Base-by-base conservation (phyloP, 345 rosid genomes). In the Gossypium arboreum region DNA sequence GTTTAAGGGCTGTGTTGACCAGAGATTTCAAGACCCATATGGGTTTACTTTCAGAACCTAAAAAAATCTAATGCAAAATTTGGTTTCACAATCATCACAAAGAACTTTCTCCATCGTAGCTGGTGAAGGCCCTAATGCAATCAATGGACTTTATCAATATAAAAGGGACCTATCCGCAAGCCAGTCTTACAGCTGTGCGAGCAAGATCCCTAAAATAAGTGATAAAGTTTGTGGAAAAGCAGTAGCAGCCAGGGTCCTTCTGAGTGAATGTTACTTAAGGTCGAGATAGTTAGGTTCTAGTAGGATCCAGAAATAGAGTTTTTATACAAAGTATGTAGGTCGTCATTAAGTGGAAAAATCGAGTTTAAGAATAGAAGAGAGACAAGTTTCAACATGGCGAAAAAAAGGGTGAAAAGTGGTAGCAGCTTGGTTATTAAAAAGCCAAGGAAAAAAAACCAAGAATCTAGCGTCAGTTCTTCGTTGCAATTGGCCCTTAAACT, bases 111-210 rank as follows among this genome's bases (percentile, higher is more conserved):
- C 80, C 59, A 67, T 82, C 2, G 65, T 87, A 45, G 81, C 88
- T 27, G 98, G 97, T 1, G 87, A 83, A 6, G 88, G 85, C 64
- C 85, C 82, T 24, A 44, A 72, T 29, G 90, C 90, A 72, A 83
- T 91, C 51, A 68, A 27, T 29, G 97, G 97, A 3, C 88, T 87
- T 34, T 89, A 81, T 56, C 98, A 92, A 84, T 94, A 97, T 86
- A 86, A 97, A 20, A 97, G 97, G 2, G 97, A 94, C 83, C 93
- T 94, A 73, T 75, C 88, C n/a, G 45, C 67, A 4, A 1, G 84
- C 75, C 77, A 87, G 57, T 92, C 97, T 78, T 75, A 59, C 68
- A 78, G 78, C 22, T 94, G 97, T 74, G 88, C 92, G 1, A 51
- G 83, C 75, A 85, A 81, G 78, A 81, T 83, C 56, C 87, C 91